Evolutionary conservation across 1,284 basidiomycete species (phyloP), one percentile per base, ranked within the genome.

Genomic region (Rhizoctonia solani): DNA sequence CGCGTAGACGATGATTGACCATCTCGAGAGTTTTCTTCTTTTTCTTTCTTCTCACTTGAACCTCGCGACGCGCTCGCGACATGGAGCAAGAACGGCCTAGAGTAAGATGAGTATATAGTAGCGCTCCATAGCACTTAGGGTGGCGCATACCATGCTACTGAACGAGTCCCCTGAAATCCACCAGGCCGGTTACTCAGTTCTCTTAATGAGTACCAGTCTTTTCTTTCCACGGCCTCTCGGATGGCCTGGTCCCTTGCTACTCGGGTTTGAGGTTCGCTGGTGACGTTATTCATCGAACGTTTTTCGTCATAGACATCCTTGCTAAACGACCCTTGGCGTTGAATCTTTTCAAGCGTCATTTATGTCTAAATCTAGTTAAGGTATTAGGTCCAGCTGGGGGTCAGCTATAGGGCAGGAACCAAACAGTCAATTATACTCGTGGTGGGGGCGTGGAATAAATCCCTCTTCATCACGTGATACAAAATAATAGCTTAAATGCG

Each of bases 141-240:
- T 32, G 27, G 29, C 21, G 37, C 82, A 69, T 70, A 86, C 89
- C 89, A 90, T 72, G 89, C 77, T 49, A 77, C 74, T 25, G 73
- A 76, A 72, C 88, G 81, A 42, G 81, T 79, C 9, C 77, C 74
- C 19, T 86, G 83, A 73, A 90, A 90, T 1, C 88, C 88, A 29
- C 85, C 83, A 39, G 85, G 83, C 56, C 73, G 71, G 8, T 89
- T 75, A 69, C 87, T 88, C 54, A 76, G 76, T 66, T 74, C 72
- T 68, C 83, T 79, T 32, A 87, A 76, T 0, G 70, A 73, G 1
- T 78, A 73, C 87, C 86, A 88, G 70, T 83, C 79, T 11, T 41
- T 41, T 8, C 14, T 19, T 30, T 39, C 41, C 3, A 70, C 55
- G 8, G 69, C 67, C 37, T 61, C 58, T 25, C 32, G 27, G 4